A percentile compares a stretch with the other conserved stretches of the same genome.
Conservation (phyloP, 768 basidiomycete species). For the Chalciporus piperatus region DNA sequence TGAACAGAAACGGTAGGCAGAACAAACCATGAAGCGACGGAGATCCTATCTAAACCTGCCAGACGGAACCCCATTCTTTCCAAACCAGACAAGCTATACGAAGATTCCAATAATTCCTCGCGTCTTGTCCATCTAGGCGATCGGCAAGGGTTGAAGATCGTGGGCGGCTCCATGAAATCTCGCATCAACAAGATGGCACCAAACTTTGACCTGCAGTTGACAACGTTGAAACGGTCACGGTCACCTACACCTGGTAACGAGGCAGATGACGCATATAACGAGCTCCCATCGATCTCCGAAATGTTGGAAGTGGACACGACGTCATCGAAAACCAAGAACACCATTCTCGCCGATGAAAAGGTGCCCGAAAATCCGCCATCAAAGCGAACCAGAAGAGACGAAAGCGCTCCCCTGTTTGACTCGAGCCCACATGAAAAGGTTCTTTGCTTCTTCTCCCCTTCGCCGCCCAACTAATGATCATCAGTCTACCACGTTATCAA, state of each 20-base stretch:
- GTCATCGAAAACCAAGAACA: conserved; percentile 37
- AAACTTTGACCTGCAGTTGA: conserved; percentile 52
- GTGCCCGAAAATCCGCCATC: conserved; percentile 5
- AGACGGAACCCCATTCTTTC: conserved; percentile 31
- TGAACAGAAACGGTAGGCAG: neutral
- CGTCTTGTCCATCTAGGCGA: conserved; percentile 36
- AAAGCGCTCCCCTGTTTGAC: neutral
- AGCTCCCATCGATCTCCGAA: conserved; percentile 32
- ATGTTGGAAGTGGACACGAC: conserved; percentile 32
- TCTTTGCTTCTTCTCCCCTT: neutral
- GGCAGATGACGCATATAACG: conserved; percentile 34
- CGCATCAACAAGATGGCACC: conserved; percentile 28
- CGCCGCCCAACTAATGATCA: conserved; percentile 6
- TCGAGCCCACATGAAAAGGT: conserved; percentile 3
- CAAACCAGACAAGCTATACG: conserved; percentile 43
- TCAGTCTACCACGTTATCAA: conserved; percentile 4
- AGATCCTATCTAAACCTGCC: conserved; percentile 22
- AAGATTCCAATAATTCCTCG: conserved; percentile 38
- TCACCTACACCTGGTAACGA: conserved; percentile 20
- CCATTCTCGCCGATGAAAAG: conserved; percentile 40
- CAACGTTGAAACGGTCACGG: conserved; percentile 25
- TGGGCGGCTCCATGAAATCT: conserved; percentile 10
- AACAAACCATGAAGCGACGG: neutral
- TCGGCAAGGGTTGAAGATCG: conserved; percentile 47
- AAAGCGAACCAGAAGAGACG: conserved; percentile 18